Evolutionary conservation across 1,284 basidiomycete genomes (phyloP), one percentile per base, ranked within the genome.

Genomic region (Pascua sp.): DNA sequence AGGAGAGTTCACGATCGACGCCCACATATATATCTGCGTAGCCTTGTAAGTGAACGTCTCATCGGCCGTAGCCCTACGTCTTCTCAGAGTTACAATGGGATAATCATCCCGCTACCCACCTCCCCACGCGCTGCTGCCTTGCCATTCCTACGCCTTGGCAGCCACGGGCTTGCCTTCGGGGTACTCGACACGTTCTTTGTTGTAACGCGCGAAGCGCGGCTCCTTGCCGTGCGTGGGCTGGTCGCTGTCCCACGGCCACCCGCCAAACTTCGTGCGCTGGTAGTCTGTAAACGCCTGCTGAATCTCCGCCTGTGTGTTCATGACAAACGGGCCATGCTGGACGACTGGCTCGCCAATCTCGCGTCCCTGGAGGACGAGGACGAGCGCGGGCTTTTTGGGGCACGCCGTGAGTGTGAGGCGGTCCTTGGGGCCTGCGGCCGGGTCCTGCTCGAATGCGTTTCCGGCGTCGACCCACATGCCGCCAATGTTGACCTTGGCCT

Each of bases 231-330:
- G 54, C 3, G 49, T 42, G 11, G 57, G 56, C 46, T 46, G 43
- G n/a, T 55, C 42, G 10, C 43, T 46, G 16, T 36, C 17, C 54
- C 54, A 59, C 43, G 17, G 49, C 60, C 57, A 58, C 1, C 43
- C 51, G 32, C 60, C 60, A 15, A 62, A 62, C 38, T 48, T 51
- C 42, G 49, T 53, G 47, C 51, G 51, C n/a, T 42, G 57, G 54
- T 62, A 62, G 42, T 59, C 56, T 2, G n/a, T 44, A 18, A 49
- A 56, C 10, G 56, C 57, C 49, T 58, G 44, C 54, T 54, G 45
- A n/a, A 62, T 49, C 48, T 62, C 60, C 2, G 47, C 32, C 40
- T 62, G 41, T 11, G 60, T 58, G 57, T 62, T 62, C 60, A 62
- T 62, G 38, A 62, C 60, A 37, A 62, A 62, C 5, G 60, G 60